Evolutionary conservation across 305 asterid species (phyloP).

Genomic region (Fraxinus platypoda): DNA sequence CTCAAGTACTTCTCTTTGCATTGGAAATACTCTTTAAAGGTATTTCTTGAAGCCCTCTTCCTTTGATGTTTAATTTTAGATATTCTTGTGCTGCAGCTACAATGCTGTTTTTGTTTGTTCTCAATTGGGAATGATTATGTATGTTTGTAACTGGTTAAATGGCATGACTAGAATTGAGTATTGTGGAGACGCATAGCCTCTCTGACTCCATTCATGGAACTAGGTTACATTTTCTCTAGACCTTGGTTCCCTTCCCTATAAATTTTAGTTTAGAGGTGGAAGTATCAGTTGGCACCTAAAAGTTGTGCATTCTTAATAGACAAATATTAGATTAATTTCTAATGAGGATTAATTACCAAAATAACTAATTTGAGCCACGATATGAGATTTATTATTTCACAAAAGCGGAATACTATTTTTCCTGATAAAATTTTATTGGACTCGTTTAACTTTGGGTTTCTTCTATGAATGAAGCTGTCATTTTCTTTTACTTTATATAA

Average conservation of each 20-base stretch:
- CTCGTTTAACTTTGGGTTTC: conserved; percentile 1
- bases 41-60: background rate
- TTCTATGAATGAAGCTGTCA: background rate
- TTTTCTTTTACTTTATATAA: background rate
- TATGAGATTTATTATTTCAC: background rate
- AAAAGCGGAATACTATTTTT: background rate
- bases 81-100: background rate
- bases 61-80: background rate
- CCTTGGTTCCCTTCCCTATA: background rate
- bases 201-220: background rate
- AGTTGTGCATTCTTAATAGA: conserved; percentile 1
- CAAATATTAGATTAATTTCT: background rate
- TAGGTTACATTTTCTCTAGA: background rate
- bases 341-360: background rate
- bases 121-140: background rate
- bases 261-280: background rate
- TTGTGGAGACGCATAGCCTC: background rate
- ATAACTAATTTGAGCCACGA: background rate
- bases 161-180: background rate
- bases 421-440: background rate
- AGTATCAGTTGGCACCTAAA: background rate
- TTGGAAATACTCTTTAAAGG: background rate
- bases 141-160: background rate
- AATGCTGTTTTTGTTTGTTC: background rate
- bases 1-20: background rate